Base-by-base conservation (phyloP, 2,329 filamentous ascomycete species). In the Exophiala alcalophila region DNA sequence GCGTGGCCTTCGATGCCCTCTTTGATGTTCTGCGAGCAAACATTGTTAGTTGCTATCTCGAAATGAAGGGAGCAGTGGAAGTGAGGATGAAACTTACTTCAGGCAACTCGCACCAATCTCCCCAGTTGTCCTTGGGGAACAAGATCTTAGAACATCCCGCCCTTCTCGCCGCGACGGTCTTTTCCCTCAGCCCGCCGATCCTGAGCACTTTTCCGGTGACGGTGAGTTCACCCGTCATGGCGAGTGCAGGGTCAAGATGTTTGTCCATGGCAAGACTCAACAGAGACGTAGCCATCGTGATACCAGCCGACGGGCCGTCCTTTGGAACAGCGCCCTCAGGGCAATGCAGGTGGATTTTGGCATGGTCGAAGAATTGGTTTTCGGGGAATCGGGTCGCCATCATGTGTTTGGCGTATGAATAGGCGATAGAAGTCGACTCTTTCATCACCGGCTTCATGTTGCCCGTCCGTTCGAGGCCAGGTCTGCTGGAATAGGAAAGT, bases 371-470 rank as follows among this genome's bases (percentile, higher is more conserved):
- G 74, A 97, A 98, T 63, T 82, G 80, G 66, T 98, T 98, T 45
- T 88, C 82, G 0, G 89, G 83, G 70, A 90, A 98, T 27, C 85
- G 71, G 60, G 81, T 83, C 5, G 84, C 89, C 76, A 97, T 82
- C 47, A 91, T 74, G 1, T 88, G 83, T 70, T 97, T 97, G 59
- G 88, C 83, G 60, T 95, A 98, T 0, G 88, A 94, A 71, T 98
- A 97, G 32, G 92, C 94, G 53, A 98, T 96, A 2, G 81, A 75
- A 0, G 89, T 92, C 2, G 90, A 96, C 68, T 98, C 92, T 69
- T 96, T 97, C 94, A 98, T 98, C 26, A 98, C 92, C 11, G 80
- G 80, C 71, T 95, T 92, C 34, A 98, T 76, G 61, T 97, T 97
- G 46, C 92, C 92, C 0, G 92, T 98, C 47, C 90, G 89, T 60